These are phyloP conservation scores for Fraxinus albicans DNA, from an alignment of 305 asterid species.

Conservation along the genomic window DNA sequence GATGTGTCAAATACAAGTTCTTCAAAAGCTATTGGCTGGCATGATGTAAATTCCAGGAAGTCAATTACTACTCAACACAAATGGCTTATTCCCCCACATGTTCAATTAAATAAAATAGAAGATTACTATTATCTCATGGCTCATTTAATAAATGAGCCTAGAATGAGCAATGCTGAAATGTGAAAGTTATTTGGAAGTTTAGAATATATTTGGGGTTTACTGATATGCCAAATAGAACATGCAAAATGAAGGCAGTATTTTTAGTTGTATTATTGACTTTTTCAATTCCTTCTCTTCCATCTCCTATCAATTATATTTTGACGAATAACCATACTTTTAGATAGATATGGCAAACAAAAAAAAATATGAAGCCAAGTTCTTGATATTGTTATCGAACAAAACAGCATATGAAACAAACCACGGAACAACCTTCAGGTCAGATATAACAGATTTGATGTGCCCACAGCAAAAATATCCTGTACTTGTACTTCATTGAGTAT, in stretches of 20 bases:
- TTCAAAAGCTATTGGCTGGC: neutral
- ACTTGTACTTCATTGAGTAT: neutral
- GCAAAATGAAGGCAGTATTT: neutral
- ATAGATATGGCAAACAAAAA: neutral
- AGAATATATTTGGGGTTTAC: neutral
- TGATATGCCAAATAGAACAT: neutral
- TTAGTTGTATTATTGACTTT: neutral
- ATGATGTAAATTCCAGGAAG: neutral
- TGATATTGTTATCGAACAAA: neutral
- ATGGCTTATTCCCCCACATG: neutral
- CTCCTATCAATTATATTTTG: neutral
- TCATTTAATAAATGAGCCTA: neutral
- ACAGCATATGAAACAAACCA: neutral
- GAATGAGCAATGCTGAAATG: neutral
- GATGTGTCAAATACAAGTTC: conserved; percentile 7
- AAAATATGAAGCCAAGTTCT: neutral
- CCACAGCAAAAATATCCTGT: neutral
- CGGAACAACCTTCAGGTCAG: neutral
- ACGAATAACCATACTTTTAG: neutral
- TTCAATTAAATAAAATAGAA: neutral
- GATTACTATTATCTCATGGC: neutral
- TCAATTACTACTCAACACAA: neutral
- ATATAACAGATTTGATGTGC: neutral
- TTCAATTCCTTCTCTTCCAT: neutral
- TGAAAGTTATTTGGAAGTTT: neutral